Conservation (phyloP, 495 filamentous ascomycete genomes). For the Hyaloscypha bicolor region DNA sequence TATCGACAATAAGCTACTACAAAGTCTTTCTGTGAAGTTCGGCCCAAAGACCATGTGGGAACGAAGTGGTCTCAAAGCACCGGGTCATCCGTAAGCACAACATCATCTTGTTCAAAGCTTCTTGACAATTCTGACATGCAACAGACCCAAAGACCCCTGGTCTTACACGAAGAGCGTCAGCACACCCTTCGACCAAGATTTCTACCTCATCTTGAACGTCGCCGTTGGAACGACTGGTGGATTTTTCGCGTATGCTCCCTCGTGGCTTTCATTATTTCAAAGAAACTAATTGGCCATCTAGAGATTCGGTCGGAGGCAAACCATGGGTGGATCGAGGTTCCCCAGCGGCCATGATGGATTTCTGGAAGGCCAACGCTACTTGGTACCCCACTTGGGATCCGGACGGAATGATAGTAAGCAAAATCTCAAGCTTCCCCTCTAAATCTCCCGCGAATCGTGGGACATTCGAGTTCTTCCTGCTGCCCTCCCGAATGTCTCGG, state of each 20-base stretch:
- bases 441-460: no score
- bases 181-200: conserved; percentile 67
- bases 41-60: conserved; percentile 52
- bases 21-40: conserved; percentile 22
- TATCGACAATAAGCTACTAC: conserved; percentile 49
- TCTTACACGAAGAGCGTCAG: conserved; percentile 31
- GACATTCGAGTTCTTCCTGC: no score
- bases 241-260: conserved; percentile 51
- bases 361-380: conserved; percentile 56
- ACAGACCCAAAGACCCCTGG: conserved; percentile 47
- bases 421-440: no score
- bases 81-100: not conserved
- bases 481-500: no score
- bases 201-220: conserved; percentile 69
- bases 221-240: conserved; percentile 67
- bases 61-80: conserved; percentile 26
- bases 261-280: not conserved
- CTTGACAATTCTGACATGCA: conserved; percentile 43
- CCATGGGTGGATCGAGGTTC: conserved; percentile 62
- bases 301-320: conserved; percentile 58
- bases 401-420: conserved; percentile 46
- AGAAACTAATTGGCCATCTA: conserved; percentile 1
- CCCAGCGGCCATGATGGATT: conserved; percentile 47
- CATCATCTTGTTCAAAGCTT: not conserved
- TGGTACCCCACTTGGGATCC: conserved; percentile 65